Evolutionary conservation across 1,139 yeast genomes (phyloP).

Genomic region (Diutina rugosa): DNA sequence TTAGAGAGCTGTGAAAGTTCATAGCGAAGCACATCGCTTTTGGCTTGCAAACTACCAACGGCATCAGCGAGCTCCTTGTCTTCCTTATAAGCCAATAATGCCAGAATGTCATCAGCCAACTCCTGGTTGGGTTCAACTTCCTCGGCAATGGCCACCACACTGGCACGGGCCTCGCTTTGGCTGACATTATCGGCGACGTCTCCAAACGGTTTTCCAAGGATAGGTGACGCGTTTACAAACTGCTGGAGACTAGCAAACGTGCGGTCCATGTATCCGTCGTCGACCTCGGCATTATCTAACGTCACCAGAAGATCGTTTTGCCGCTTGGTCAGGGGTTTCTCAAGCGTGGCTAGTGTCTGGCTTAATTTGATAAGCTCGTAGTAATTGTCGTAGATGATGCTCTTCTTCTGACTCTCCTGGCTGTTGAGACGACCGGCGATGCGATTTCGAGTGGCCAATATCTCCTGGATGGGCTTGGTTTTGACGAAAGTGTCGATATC

Average conservation of each 20-base stretch:
- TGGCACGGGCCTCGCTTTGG: not conserved
- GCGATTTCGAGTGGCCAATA: slow-evolving; percentile 21
- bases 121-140: not conserved
- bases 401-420: slow-evolving; percentile 29
- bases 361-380: slow-evolving; percentile 31
- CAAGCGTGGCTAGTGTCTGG: slow-evolving; percentile 14
- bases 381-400: slow-evolving; percentile 35
- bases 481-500: slow-evolving; percentile 10
- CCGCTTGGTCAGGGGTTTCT: not conserved
- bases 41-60: not conserved
- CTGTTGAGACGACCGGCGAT: slow-evolving; percentile 20
- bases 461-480: slow-evolving; percentile 16
- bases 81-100: not conserved
- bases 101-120: not conserved
- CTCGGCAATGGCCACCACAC: not conserved
- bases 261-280: not conserved
- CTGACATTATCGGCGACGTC: not conserved
- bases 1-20: not conserved
- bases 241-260: not conserved
- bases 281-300: not conserved
- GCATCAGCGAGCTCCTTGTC: not conserved
- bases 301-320: not conserved
- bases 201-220: not conserved
- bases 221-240: not conserved
- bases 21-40: not conserved